A percentile compares a stretch with the other conserved stretches of the same genome.
phyloP scores from a whole-genome alignment of 2,329 filamentous ascomycete species.

The Neoascochyta sp. region DNA sequence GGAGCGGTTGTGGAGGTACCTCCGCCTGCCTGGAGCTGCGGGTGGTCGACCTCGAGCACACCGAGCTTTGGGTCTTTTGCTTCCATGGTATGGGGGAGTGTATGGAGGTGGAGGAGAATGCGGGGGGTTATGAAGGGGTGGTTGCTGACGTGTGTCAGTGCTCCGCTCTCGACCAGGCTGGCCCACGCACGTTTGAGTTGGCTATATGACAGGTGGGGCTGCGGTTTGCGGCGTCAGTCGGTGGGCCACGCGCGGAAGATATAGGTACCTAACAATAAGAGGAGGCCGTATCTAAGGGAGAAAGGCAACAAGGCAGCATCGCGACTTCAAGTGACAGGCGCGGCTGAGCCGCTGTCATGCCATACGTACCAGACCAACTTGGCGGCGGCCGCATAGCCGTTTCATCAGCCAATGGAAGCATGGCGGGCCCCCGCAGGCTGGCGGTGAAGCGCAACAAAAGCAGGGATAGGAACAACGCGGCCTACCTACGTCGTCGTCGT shows the following conservation, averaged over 20 bases:
- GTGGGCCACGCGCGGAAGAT: too few species aligned
- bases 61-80: conserved; percentile 31
- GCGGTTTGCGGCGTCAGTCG: too few species aligned
- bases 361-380: conserved; percentile 19
- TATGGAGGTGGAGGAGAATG: background rate
- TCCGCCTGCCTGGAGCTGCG: conserved; percentile 39
- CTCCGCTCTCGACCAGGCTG: conserved; percentile 1
- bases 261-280: too few species aligned
- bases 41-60: conserved; percentile 28
- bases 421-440: conserved; percentile 2
- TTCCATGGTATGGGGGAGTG: conserved; percentile 8
- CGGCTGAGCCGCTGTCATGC: too few species aligned
- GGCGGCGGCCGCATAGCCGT: conserved; percentile 23
- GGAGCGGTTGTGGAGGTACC: conserved; percentile 29
- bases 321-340: too few species aligned
- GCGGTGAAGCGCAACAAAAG: too few species aligned
- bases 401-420: conserved; percentile 17
- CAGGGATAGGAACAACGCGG: too few species aligned
- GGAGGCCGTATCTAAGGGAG: too few species aligned
- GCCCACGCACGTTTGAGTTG: too few species aligned
- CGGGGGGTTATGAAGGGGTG: conserved; percentile 1
- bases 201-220: too few species aligned
- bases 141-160: conserved; percentile 11
- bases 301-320: too few species aligned
- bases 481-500: too few species aligned